phyloP scores from a whole-genome alignment of 2,329 filamentous ascomycete genomes.

The Niveomyces coronatus region DNA sequence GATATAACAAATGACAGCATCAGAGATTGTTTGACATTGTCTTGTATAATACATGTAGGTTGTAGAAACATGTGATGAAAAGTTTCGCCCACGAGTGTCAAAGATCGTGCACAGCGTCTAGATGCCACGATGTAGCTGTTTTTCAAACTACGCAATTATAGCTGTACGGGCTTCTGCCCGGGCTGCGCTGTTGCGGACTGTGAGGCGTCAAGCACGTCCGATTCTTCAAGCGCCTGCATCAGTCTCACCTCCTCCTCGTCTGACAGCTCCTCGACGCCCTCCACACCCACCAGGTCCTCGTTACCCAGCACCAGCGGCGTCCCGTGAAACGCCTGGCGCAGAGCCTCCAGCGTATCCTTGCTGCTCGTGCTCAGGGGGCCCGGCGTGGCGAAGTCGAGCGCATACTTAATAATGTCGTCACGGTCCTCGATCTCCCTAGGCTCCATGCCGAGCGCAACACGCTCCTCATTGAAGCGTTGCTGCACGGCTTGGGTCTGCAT shows the following conservation, averaged over 20 bases:
- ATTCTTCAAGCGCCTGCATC: slow-evolving; percentile 22
- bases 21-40: slow-evolving; percentile 1
- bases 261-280: slow-evolving; percentile 29
- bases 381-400: slow-evolving; percentile 31
- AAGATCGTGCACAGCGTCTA: background rate
- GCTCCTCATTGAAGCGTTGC: slow-evolving; percentile 54
- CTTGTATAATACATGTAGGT: slow-evolving; percentile 6
- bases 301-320: slow-evolving; percentile 37
- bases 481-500: slow-evolving; percentile 66
- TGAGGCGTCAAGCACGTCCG: slow-evolving; percentile 16
- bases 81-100: background rate
- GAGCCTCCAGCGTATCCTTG: slow-evolving; percentile 27
- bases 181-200: slow-evolving; percentile 10
- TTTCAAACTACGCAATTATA: too few species aligned
- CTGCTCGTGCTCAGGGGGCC: slow-evolving; percentile 27
- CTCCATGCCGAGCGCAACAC: slow-evolving; percentile 52
- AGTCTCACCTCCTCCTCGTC: slow-evolving; percentile 26
- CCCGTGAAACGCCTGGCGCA: slow-evolving; percentile 26
- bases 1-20: too few species aligned
- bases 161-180: slow-evolving; percentile 5
- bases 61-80: too few species aligned
- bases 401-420: slow-evolving; percentile 29
- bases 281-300: slow-evolving; percentile 26
- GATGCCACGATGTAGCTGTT: slow-evolving; percentile 3
- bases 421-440: slow-evolving; percentile 26